phyloP scores from a whole-genome alignment of 139 green algal species.

The Picochlorum sp. region DNA sequence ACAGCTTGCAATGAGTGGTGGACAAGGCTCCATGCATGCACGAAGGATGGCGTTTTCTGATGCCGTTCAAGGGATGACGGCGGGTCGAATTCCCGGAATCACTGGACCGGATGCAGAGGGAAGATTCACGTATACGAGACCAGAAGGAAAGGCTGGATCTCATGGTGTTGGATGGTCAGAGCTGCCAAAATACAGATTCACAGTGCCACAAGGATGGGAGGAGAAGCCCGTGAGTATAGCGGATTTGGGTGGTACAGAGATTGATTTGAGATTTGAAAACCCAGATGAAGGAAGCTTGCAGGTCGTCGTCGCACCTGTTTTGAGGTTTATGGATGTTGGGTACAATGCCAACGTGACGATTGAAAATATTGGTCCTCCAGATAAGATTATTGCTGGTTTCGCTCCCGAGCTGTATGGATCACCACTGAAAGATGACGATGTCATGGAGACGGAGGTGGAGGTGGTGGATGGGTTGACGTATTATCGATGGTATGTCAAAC shows the following conservation, averaged over 20 bases:
- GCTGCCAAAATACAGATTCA: slow-evolving; percentile 80
- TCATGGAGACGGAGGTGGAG: slow-evolving; percentile 25
- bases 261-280: slow-evolving; percentile 49
- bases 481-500: slow-evolving; percentile 63
- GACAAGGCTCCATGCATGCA: too few relatives aligned
- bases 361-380: slow-evolving; percentile 55
- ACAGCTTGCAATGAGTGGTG: too few relatives aligned
- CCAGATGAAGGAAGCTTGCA: slow-evolving; percentile 56
- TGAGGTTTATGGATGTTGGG: slow-evolving; percentile 63
- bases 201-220: slow-evolving; percentile 63
- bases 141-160: slow-evolving; percentile 70
- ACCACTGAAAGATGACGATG: slow-evolving; percentile 47
- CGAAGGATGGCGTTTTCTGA: slow-evolving; percentile 7
- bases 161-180: slow-evolving; percentile 90
- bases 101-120: slow-evolving; percentile 45
- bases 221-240: slow-evolving; percentile 91
- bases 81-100: slow-evolving; percentile 67
- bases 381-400: slow-evolving; percentile 78
- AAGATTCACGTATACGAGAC: slow-evolving; percentile 62
- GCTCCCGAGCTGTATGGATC: slow-evolving; percentile 75
- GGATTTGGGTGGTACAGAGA: slow-evolving; percentile 89
- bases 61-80: slow-evolving; percentile 67
- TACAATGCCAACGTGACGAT: slow-evolving; percentile 50
- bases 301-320: slow-evolving; percentile 84
- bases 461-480: slow-evolving; percentile 43